Percentiles rank a stretch among this genome's conserved stretches.
phyloP scores from a whole-genome alignment of 2,329 filamentous ascomycete species.

The Fusarium dlaminii region DNA sequence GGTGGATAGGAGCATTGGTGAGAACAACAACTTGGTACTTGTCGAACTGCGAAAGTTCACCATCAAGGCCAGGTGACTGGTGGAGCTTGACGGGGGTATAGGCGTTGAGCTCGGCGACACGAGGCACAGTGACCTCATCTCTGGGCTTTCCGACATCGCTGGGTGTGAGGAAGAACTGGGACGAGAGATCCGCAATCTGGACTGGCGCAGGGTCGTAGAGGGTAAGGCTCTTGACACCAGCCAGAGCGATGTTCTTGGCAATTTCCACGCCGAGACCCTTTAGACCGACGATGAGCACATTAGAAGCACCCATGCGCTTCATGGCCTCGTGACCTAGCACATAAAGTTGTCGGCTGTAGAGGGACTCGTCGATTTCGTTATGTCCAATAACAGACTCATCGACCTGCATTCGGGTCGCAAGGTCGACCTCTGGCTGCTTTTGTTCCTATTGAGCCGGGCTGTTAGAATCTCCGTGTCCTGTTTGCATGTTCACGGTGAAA shows the following conservation, averaged over 20 bases:
- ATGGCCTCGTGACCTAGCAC: conserved; percentile 83
- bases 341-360: conserved; percentile 79
- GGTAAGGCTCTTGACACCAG: conserved; percentile 96
- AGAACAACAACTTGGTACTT: conserved; percentile 93
- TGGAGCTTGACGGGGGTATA: conserved; percentile 92
- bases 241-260: conserved; percentile 97
- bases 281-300: conserved; percentile 89
- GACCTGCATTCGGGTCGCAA: conserved; percentile 72
- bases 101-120: conserved; percentile 93
- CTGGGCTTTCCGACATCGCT: conserved; percentile 93
- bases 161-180: conserved; percentile 93
- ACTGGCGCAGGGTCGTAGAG: conserved; percentile 90
- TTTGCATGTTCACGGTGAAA: not conserved
- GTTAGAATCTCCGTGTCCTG: conserved; percentile 11
- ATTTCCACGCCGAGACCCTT: conserved; percentile 97
- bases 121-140: conserved; percentile 85
- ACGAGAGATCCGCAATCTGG: conserved; percentile 87
- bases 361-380: conserved; percentile 75
- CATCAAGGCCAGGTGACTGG: conserved; percentile 70
- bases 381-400: conserved; percentile 66
- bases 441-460: conserved; percentile 51
- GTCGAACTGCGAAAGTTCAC: conserved; percentile 83
- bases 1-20: conserved; percentile 81
- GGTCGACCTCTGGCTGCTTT: conserved; percentile 67
- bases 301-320: conserved; percentile 98